These are phyloP conservation scores for Aspergillus sp. DNA, from an alignment of 2,329 filamentous ascomycete genomes.

Conservation along the genomic window DNA sequence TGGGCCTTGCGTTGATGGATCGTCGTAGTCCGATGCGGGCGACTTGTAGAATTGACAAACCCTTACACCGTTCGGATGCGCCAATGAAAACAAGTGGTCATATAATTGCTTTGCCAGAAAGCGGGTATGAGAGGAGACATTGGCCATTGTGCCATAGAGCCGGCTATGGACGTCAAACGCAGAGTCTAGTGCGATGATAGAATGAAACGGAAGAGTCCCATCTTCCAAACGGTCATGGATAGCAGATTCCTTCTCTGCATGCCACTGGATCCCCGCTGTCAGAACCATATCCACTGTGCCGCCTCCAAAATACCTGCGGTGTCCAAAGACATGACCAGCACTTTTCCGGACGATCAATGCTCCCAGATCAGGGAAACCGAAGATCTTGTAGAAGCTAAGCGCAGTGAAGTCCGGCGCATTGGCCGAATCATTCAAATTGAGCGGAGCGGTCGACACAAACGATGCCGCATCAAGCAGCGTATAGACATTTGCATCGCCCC, in stretches of 20 bases:
- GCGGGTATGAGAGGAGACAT: conserved; percentile 63
- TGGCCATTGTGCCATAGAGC: conserved; percentile 65
- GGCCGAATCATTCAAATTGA: conserved; percentile 60
- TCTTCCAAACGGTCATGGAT: conserved; percentile 83
- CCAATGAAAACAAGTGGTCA: conserved; percentile 51
- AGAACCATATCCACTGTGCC: conserved; percentile 90
- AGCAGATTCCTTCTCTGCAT: conserved; percentile 63
- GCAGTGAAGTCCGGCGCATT: conserved; percentile 75
- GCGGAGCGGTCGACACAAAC: conserved; percentile 65
- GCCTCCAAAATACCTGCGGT: conserved; percentile 80
- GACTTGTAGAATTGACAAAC: conserved; percentile 63
- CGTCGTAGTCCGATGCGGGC: conserved; percentile 34
- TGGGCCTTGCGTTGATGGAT: conserved; percentile 55
- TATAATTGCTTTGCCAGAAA: conserved; percentile 57
- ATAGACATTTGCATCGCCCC: conserved; percentile 41
- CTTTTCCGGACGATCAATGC: conserved; percentile 73
- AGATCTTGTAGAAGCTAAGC: conserved; percentile 94
- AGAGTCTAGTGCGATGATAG: conserved; percentile 70
- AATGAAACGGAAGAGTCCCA: conserved; percentile 85
- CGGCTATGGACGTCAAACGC: conserved; percentile 63
- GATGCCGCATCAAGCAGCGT: conserved; percentile 81
- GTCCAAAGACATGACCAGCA: conserved; percentile 56
- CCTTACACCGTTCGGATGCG: conserved; percentile 60
- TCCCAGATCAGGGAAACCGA: conserved; percentile 88
- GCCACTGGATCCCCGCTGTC: conserved; percentile 71